Evolutionary conservation across 371 early-diverging fungal species (phyloP), one percentile per base, ranked within the genome.

Genomic region (Mucor racemosus): DNA sequence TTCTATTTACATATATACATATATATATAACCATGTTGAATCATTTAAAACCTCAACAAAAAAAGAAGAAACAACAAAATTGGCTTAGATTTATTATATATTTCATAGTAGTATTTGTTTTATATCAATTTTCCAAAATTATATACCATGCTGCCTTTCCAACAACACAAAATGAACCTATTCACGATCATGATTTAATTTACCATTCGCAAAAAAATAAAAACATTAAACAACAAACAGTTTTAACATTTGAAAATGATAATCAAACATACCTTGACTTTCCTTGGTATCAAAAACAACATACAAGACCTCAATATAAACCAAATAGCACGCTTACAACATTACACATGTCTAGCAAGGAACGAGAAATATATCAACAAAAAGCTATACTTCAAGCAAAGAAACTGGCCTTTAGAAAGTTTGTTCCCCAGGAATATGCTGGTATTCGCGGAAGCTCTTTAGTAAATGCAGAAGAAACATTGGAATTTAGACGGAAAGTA

Each of bases 241-340:
- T 65, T 36, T 15, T 65, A 3, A 14, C 58, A 6, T 65, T 48
- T 21, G 39, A 21, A 21, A 15, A 44, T 4, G 53, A 65, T 13
- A 65, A 65, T 50, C 58, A 44, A 5, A 65, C 58, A 4, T 65
- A 59, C 33, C 21, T 39, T n/a, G 69, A 76, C 31, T 65, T 76
- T 15, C 76, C 76, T 3, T 76, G 76, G 76, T 76, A 76, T 17
- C 58, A 71, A 31, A 55, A 34, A 15, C 14, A 41, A 10, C 65
- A 68, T 39, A 69, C 74, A 39, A 33, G 67, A 34, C 65, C 70
- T 9, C 70, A 74, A 11, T 64, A 61, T 19, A 50, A 6, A 13
- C 67, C 64, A 5, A 62, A 69, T 21, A n/a, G 38, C 7, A 48
- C 35, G 8, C 19, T 65, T 5, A 40, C 58, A 3, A 61, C 75